Percentiles rank a stretch among this genome's conserved stretches.
These are phyloP conservation scores for Cystofilobasidium capitatum DNA, from an alignment of 768 basidiomycete species.

Conservation along the genomic window DNA sequence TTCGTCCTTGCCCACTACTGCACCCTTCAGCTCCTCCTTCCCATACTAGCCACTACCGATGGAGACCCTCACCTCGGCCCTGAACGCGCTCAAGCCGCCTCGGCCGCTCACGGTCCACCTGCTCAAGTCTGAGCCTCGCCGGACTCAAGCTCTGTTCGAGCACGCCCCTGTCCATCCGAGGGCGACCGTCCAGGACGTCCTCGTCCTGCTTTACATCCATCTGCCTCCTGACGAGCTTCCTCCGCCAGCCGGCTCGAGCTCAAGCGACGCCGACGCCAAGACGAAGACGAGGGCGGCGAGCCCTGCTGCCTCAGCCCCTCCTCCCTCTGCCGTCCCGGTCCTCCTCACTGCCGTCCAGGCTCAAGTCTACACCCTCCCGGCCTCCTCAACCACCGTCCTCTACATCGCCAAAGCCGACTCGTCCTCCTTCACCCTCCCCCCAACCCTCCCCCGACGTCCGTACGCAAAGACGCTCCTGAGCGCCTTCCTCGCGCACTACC, in stretches of 20 bases:
- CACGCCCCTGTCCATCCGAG: constrained; percentile 55
- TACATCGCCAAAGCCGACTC: constrained; percentile 94
- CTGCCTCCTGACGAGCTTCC: constrained; percentile 31
- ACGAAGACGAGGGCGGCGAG: constrained; percentile 40
- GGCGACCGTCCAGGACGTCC: constrained; percentile 59
- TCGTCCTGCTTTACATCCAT: constrained; percentile 65
- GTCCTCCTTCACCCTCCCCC: constrained; percentile 57
- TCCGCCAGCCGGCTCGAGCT: neutral
- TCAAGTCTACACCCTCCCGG: constrained; percentile 60
- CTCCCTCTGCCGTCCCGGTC: constrained; percentile 9
- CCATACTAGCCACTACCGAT: too few species aligned
- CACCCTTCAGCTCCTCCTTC: too few species aligned
- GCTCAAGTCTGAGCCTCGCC: constrained; percentile 60
- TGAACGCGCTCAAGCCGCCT: neutral
- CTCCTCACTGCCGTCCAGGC: constrained; percentile 46
- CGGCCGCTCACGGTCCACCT: constrained; percentile 47
- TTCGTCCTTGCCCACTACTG: neutral
- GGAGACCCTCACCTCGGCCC: constrained; percentile 4
- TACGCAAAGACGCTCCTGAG: constrained; percentile 50
- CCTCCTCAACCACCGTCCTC: constrained; percentile 57
- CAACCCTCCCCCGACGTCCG: constrained; percentile 40
- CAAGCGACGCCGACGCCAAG: neutral
- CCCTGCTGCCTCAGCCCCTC: constrained; percentile 54
- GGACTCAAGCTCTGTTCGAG: constrained; percentile 56
- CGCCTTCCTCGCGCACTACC: constrained; percentile 54